Base-by-base conservation (phyloP, 2,329 filamentous ascomycete species). In the Arthroderma sp. region DNA sequence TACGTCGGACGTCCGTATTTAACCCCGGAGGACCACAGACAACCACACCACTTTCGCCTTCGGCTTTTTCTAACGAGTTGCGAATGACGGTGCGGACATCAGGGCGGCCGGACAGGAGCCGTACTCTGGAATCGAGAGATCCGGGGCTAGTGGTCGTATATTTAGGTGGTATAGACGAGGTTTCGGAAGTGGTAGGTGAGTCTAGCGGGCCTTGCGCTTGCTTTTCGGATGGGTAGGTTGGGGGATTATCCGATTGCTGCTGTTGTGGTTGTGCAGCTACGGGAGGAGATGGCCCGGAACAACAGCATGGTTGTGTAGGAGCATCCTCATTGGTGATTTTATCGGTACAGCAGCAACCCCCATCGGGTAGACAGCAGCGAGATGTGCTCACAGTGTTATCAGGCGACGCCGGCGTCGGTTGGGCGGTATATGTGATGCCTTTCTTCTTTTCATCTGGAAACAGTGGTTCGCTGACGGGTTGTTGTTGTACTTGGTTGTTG, bases 31-130 rank as follows among this genome's bases (percentile, higher is more conserved):
- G 76, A 9, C 78, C 78, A 53, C 79, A 82, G 0, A 76, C 77
- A 2, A 80, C 71, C 0, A 82, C 73, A 0, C 73, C 77, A 30
- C 70, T 78, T 59, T 83, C 78, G 2, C 79, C 78, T 8, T 69
- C 57, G 0, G 78, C 77, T 39, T 69, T 64, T 56, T 81, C 77
- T 0, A 81, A 63, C 1, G 69, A 64, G 39, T 68, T 68, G 29
- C 71, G 65, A 27, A 81, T 73, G 44, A 80, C 66, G 10, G 62
- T 64, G 11, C 62, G 61, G 3, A 71, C 60, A 22, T 68, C 60
- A 0, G 78, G 78, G 4, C 78, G 68, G 6, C 76, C 75, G 2
- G 68, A 62, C 37, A 71, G 50, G 4, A 74, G 42, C 36, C 57
- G 42, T 52, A 55, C 36, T 49, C 48, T 62, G 55, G 42, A 51